Base-by-base conservation (phyloP, 73 alveolate species). In the Tetrahymena elliotti region DNA sequence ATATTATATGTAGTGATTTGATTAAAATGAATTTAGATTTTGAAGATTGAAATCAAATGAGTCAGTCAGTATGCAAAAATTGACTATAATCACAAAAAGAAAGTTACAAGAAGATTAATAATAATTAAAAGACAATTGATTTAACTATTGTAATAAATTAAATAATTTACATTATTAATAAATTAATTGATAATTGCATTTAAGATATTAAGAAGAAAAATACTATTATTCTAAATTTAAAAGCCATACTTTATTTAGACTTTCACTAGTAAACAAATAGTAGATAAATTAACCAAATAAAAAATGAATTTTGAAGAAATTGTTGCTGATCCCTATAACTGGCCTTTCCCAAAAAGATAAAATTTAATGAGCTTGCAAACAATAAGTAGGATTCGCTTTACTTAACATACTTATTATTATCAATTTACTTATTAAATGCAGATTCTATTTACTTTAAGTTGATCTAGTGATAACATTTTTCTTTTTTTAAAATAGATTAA, bases 311-410 rank as follows among this genome's bases (percentile, higher is more conserved):
- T 68, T 4, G 88, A 84, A 84, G 52, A 84, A 34, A 93, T 34
- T 84, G 93, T 94, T 38, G 84, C 54, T 94, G 98, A 96, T 53
- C 98, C 98, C 34, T 96, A 92, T 53, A 82, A 93, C 38, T 95
- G 97, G 98, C 98, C 98, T 13, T 95, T 97, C 95, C 98, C 98
- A 6, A 93, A 94, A 38, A 94, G 98, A 20, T 33, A 93, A 22
- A 97, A 97, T 93, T 92, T 95, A 20, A 96, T 97, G 98, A 84
- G 96, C 35, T 94, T 97, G 15, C 52, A 95, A 47, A 96, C 98
- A 27, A 95, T 97, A 16, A 93, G 93, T 38, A 96, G 47, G 94
- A 47, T n/a, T 83, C n/a, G 11, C 96, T 38, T 53, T 93, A 37
- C 13, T 22, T 36, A 16, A 92, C 93, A 53, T 52, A n/a, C n/a